Evolutionary conservation across 108 stramenopile species (phyloP).

Genomic region (Epipyxis sp.): DNA sequence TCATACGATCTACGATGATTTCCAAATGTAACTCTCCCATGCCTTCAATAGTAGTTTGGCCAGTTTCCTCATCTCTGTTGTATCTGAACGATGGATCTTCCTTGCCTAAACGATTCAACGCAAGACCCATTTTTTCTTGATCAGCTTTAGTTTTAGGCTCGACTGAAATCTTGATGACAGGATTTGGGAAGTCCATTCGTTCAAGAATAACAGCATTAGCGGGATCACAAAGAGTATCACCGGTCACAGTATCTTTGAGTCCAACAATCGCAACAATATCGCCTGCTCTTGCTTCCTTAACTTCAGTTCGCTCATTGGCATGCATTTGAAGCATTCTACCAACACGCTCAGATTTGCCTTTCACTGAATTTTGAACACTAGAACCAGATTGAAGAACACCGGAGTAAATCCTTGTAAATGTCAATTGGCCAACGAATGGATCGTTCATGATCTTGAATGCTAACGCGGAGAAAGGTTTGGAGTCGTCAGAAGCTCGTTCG

Average conservation of each 20-base stretch:
- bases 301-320: conserved; percentile 52
- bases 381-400: conserved; percentile 44
- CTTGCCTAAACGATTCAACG: conserved; percentile 42
- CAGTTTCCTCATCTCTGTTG: conserved; percentile 82
- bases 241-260: conserved; percentile 52
- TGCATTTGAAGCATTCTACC: conserved; percentile 73
- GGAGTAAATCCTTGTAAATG: conserved; percentile 55
- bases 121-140: conserved; percentile 53
- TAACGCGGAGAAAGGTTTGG: conserved; percentile 57
- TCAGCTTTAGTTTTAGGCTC: conserved; percentile 58
- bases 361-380: conserved; percentile 84
- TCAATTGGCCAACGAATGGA: conserved; percentile 52
- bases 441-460: conserved; percentile 59
- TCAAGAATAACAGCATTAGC: conserved; percentile 64
- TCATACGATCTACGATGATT: conserved; percentile 98
- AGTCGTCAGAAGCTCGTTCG: conserved; percentile 72
- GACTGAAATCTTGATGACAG: conserved; percentile 53
- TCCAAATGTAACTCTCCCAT: conserved; percentile 99
- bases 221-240: conserved; percentile 55
- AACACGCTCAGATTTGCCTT: conserved; percentile 79
- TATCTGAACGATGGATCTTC: conserved; percentile 56
- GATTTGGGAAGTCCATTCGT: conserved; percentile 98
- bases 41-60: conserved; percentile 95
- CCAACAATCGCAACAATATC: conserved; percentile 32
- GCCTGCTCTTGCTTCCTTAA: conserved; percentile 54